These are phyloP conservation scores for Coleophoma crateriformis DNA, from an alignment of 2,329 filamentous ascomycete species.

Conservation along the genomic window DNA sequence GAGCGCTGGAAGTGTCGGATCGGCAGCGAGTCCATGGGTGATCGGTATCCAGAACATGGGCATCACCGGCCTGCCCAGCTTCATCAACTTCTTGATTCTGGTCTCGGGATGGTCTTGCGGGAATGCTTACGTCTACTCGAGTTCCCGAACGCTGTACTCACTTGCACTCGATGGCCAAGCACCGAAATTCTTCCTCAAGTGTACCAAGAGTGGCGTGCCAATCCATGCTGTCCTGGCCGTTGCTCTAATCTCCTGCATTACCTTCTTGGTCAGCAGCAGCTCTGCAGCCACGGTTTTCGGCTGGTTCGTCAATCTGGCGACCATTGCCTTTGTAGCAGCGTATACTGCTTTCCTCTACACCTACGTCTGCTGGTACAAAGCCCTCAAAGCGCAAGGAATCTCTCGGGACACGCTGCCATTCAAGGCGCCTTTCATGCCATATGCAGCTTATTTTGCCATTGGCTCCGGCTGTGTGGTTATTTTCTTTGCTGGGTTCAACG, in stretches of 20 bases:
- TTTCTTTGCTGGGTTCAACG: conserved; percentile 51
- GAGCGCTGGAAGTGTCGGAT: conserved; percentile 32
- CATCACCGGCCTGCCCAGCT: conserved; percentile 38
- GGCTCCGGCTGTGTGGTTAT: conserved; percentile 42
- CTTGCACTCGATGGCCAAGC: conserved; percentile 44
- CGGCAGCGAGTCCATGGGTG: conserved; percentile 42
- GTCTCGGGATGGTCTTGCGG: conserved; percentile 47
- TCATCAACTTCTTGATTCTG: conserved; percentile 48
- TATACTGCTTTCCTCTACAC: conserved; percentile 40
- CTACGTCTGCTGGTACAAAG: conserved; percentile 43
- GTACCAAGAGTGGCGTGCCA: conserved; percentile 41
- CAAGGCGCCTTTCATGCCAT: conserved; percentile 44
- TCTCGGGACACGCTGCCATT: conserved; percentile 43
- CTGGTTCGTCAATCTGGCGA: conserved; percentile 48
- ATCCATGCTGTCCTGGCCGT: conserved; percentile 37
- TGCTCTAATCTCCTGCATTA: conserved; percentile 33
- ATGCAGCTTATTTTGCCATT: conserved; percentile 42
- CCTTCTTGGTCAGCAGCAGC: conserved; percentile 38
- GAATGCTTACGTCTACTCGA: conserved; percentile 45
- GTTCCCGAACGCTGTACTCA: conserved; percentile 42
- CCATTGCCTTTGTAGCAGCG: conserved; percentile 38
- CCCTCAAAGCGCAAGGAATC: conserved; percentile 45
- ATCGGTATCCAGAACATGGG: conserved; percentile 39
- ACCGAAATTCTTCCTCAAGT: conserved; percentile 40
- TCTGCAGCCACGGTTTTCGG: conserved; percentile 39